Conservation (phyloP, 495 filamentous ascomycete species). For the Gamarada debralockiae region DNA sequence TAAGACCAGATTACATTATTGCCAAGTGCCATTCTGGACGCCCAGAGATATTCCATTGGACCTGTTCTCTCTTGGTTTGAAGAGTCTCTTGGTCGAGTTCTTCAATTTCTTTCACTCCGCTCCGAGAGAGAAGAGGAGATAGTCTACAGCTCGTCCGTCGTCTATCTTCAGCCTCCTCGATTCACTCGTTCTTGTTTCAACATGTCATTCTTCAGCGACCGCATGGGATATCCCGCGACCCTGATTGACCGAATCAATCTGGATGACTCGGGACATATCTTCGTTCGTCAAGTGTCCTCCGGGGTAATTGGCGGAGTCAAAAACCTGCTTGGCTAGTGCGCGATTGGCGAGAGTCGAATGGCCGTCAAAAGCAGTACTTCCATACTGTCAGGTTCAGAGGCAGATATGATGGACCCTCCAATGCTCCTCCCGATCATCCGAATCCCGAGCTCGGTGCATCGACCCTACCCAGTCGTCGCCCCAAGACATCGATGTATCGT, state of each 20-base stretch:
- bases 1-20: conserved; percentile 2
- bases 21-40: neutral
- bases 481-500: neutral
- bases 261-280: conserved; percentile 7
- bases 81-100: conserved; percentile 4
- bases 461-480: conserved; percentile 14
- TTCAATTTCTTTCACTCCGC: neutral
- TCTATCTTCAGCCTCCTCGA: conserved; percentile 22
- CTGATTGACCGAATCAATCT: neutral
- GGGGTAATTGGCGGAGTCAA: too few species aligned
- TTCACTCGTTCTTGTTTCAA: conserved; percentile 12
- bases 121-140: conserved; percentile 21
- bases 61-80: neutral
- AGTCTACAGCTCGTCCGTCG: conserved; percentile 19
- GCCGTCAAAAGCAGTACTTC: too few species aligned
- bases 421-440: conserved; percentile 7
- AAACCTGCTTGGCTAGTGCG: too few species aligned
- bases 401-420: conserved; percentile 9
- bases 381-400: too few species aligned
- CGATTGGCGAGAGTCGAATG: too few species aligned
- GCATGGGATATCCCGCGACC: neutral
- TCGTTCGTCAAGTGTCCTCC: neutral
- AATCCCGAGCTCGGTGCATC: neutral
- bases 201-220: conserved; percentile 8
- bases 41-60: neutral